These are phyloP conservation scores for Martiniozyma abietophila DNA, from an alignment of 805 yeast species.

Conservation along the genomic window DNA sequence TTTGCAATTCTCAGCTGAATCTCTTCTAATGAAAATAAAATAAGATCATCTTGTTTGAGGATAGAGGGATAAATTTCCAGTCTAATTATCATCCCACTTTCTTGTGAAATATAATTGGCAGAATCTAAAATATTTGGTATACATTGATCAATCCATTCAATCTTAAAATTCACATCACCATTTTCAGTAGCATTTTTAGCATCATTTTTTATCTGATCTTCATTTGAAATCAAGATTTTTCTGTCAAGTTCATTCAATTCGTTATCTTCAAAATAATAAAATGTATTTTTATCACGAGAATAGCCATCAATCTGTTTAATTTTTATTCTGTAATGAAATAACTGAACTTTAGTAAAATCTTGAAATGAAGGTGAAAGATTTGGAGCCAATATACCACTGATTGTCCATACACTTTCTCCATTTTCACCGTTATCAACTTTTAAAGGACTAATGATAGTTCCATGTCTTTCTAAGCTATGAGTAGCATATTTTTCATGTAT, in stretches of 20 bases:
- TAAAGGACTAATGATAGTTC: slow-evolving; percentile 1
- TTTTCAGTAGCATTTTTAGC: slow-evolving; percentile 5
- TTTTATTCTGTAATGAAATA: slow-evolving; percentile 22
- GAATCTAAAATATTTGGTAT: slow-evolving; percentile 34
- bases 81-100: slow-evolving; percentile 39
- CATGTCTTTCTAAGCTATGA: no score
- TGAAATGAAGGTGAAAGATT: slow-evolving; percentile 7
- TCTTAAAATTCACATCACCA: slow-evolving; percentile 1
- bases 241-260: slow-evolving; percentile 21
- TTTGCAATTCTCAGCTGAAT: slow-evolving; percentile 44
- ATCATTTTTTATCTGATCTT: background rate
- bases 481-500: slow-evolving; percentile 9
- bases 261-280: slow-evolving; percentile 21
- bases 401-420: slow-evolving; percentile 13
- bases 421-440: background rate
- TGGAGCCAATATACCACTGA: slow-evolving; percentile 23
- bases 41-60: slow-evolving; percentile 38
- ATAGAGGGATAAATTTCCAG: slow-evolving; percentile 45
- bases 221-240: slow-evolving; percentile 15
- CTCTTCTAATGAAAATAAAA: slow-evolving; percentile 36
- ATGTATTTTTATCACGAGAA: slow-evolving; percentile 16
- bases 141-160: slow-evolving; percentile 9
- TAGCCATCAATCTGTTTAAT: slow-evolving; percentile 17
- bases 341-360: slow-evolving; percentile 12
- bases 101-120: slow-evolving; percentile 37